phyloP scores from a whole-genome alignment of 2,329 filamentous ascomycete species.

The Sarocladium oryzae region DNA sequence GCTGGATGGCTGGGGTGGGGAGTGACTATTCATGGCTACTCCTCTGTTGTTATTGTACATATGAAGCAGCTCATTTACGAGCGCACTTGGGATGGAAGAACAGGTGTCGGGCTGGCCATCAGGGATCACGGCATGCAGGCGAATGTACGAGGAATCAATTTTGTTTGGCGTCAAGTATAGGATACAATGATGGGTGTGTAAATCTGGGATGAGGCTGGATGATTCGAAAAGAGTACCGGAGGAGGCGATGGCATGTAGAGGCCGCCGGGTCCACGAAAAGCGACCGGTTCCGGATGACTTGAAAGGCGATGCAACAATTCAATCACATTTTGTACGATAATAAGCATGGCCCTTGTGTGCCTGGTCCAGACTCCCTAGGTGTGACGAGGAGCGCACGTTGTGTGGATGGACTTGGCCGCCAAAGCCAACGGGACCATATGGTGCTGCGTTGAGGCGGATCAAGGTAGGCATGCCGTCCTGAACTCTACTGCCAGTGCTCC shows the following conservation, averaged over 20 bases:
- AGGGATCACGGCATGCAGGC: not conserved
- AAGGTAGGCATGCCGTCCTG: too few species aligned
- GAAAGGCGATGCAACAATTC: not conserved
- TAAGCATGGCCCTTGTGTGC: not conserved
- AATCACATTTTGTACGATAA: conserved; percentile 1
- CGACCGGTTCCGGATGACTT: too few species aligned
- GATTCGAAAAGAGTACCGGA: not conserved
- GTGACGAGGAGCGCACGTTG: too few species aligned
- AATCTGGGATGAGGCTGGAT: not conserved
- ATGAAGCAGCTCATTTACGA: not conserved
- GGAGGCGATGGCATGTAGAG: too few species aligned
- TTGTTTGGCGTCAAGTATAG: conserved; percentile 8
- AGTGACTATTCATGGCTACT: too few species aligned
- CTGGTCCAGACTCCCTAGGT: too few species aligned
- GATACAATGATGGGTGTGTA: not conserved
- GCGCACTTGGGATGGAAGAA: not conserved
- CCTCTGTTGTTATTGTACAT: not conserved
- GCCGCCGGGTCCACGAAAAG: too few species aligned
- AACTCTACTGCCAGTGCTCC: too few species aligned
- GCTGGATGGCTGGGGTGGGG: too few species aligned
- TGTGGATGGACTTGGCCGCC: too few species aligned
- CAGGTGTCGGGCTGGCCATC: not conserved
- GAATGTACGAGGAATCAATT: conserved; percentile 1
- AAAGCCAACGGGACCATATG: too few species aligned
- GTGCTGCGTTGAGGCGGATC: too few species aligned